Evolutionary conservation across 1,139 yeast species (phyloP).

Genomic region (Geotrichum citri-aurantii): DNA sequence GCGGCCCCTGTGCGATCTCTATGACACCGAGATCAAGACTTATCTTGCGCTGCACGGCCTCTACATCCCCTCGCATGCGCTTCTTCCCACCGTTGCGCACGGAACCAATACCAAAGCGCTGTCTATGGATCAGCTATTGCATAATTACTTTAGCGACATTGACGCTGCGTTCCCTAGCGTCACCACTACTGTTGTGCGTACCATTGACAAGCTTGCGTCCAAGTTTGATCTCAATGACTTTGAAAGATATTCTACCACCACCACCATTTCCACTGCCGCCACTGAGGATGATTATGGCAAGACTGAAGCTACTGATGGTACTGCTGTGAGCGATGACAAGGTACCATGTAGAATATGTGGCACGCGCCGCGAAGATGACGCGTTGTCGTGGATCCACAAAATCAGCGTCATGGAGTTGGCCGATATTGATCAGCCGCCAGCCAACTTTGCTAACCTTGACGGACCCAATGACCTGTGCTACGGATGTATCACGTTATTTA

Average conservation of each 20-base stretch:
- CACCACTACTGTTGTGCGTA: conserved; percentile 87
- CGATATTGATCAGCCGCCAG: conserved; percentile 27
- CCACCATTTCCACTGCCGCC: conserved; percentile 13
- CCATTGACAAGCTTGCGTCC: conserved; percentile 70
- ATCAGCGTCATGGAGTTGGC: conserved; percentile 66
- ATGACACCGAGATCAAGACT: conserved; percentile 57
- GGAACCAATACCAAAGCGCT: conserved; percentile 48
- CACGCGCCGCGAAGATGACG: conserved; percentile 40
- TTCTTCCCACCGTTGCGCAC: not conserved
- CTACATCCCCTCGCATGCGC: conserved; percentile 17
- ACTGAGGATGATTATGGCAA: conserved; percentile 17
- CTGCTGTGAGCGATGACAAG: conserved; percentile 35
- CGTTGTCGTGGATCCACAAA: conserved; percentile 61
- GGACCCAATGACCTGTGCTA: conserved; percentile 49
- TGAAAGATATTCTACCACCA: not conserved
- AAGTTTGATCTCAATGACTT: conserved; percentile 30
- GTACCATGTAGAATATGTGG: conserved; percentile 31
- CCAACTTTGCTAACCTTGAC: not conserved
- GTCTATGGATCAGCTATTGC: conserved; percentile 74
- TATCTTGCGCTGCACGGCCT: conserved; percentile 43
- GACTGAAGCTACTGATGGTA: conserved; percentile 51
- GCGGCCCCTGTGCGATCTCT: conserved; percentile 72
- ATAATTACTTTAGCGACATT: conserved; percentile 64
- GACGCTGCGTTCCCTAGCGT: conserved; percentile 86
- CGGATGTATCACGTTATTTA: conserved; percentile 65